phyloP scores from a whole-genome alignment of 805 yeast genomes.

The Candida ovalis region DNA sequence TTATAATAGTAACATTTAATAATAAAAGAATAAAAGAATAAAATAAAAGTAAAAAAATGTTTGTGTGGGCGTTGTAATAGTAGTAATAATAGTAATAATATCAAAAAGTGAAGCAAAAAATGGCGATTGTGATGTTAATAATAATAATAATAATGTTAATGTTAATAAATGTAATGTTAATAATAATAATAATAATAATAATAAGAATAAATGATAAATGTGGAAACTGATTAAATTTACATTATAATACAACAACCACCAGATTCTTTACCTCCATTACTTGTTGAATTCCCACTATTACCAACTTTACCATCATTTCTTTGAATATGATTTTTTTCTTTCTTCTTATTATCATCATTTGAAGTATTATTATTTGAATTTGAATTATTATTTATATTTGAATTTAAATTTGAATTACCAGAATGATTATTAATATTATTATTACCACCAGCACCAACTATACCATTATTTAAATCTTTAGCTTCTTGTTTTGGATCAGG shows the following conservation, averaged over 20 bases:
- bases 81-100: no score
- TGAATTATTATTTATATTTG: not conserved
- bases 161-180: no score
- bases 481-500: constrained; percentile 27
- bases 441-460: constrained; percentile 19
- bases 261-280: constrained; percentile 14
- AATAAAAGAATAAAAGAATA: not conserved
- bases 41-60: no score
- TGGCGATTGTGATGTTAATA: no score
- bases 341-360: not conserved
- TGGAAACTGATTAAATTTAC: constrained; percentile 13
- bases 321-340: not conserved
- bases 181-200: not conserved
- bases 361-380: not conserved
- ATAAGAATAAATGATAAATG: not conserved
- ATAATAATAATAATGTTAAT: no score
- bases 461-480: constrained; percentile 1
- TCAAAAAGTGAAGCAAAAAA: no score
- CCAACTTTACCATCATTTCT: constrained; percentile 1
- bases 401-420: not conserved
- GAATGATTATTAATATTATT: constrained; percentile 6
- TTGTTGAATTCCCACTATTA: constrained; percentile 6
- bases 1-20: not conserved
- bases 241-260: constrained; percentile 35
- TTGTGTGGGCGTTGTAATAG: no score